phyloP scores from a whole-genome alignment of 129 eudicot genomes.

The Chrysanthemum lavandulifolium region DNA sequence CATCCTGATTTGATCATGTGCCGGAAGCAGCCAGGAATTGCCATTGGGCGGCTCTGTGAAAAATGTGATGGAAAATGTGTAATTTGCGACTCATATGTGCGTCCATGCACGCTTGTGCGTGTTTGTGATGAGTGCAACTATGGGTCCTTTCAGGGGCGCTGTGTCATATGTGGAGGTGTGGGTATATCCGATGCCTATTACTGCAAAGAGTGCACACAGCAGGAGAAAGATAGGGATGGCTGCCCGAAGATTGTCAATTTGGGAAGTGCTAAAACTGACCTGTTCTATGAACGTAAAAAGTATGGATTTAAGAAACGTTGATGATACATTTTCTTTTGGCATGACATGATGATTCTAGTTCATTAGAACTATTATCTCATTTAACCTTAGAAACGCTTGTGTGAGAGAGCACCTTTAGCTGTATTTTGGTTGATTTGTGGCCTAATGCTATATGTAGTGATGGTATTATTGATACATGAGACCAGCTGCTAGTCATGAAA shows the following conservation, averaged over 20 bases:
- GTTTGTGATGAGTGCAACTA: constrained; percentile 57
- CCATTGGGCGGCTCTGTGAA: constrained; percentile 77
- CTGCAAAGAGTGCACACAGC: constrained; percentile 62
- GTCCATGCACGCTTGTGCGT: constrained; percentile 47
- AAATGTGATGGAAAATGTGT: constrained; percentile 77
- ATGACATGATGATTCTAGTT: too few species aligned
- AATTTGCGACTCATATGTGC: constrained; percentile 73
- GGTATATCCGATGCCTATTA: constrained; percentile 57
- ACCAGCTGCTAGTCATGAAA: not conserved
- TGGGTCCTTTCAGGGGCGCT: constrained; percentile 52
- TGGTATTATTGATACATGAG: not conserved
- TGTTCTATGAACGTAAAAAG: constrained; percentile 55
- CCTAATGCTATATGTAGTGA: too few species aligned
- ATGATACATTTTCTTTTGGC: too few species aligned
- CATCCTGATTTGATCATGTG: constrained; percentile 88
- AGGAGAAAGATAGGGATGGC: constrained; percentile 56
- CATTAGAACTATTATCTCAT: not conserved
- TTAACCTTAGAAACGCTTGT: not conserved
- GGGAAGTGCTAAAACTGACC: constrained; percentile 54
- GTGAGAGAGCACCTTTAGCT: not conserved
- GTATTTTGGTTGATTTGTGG: not conserved
- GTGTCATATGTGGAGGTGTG: constrained; percentile 56
- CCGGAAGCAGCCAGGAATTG: constrained; percentile 80
- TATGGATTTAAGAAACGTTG: constrained; percentile 51
- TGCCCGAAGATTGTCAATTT: constrained; percentile 56